A percentile compares a stretch with the other conserved stretches of the same genome.
Conservation (phyloP, 805 yeast genomes). For the Ascoidea rubescens region DNA sequence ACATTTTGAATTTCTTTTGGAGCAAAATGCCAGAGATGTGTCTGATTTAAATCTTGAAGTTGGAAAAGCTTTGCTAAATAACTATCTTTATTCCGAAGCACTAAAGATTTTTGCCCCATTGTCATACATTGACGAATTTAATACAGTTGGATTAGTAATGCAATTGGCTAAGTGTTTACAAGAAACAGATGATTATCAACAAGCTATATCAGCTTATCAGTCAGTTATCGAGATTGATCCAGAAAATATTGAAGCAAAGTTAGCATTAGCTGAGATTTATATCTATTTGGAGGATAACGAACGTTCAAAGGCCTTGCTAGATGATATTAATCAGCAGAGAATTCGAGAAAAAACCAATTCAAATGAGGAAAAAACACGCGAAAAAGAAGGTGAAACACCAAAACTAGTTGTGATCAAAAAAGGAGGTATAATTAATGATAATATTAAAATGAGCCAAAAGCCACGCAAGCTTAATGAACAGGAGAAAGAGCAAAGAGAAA, state of each 20-base stretch:
- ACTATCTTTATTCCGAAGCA: slow-evolving; percentile 66
- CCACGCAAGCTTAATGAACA: slow-evolving; percentile 19
- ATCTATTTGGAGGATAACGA: slow-evolving; percentile 50
- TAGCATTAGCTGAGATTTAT: slow-evolving; percentile 72
- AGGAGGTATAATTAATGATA: slow-evolving; percentile 12
- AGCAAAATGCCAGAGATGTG: slow-evolving; percentile 40
- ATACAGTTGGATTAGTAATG: slow-evolving; percentile 28
- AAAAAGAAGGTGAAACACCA: slow-evolving; percentile 5
- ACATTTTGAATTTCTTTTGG: slow-evolving; percentile 47
- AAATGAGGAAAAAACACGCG: slow-evolving; percentile 3
- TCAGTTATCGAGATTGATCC: slow-evolving; percentile 43
- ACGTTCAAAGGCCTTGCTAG: slow-evolving; percentile 37
- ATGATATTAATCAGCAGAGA: slow-evolving; percentile 35
- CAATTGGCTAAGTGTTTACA: slow-evolving; percentile 67
- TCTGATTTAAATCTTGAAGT: slow-evolving; percentile 67
- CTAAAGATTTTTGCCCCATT: slow-evolving; percentile 48
- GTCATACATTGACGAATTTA: slow-evolving; percentile 36
- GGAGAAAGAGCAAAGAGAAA: slow-evolving; percentile 42
- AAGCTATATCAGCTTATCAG: slow-evolving; percentile 47
- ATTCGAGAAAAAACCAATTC: slow-evolving; percentile 10
- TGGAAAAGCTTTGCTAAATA: slow-evolving; percentile 57
- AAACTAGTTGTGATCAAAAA: not conserved
- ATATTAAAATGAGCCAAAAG: slow-evolving; percentile 16
- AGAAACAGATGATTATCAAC: slow-evolving; percentile 54
- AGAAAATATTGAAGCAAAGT: slow-evolving; percentile 53